Base-by-base conservation (phyloP, 345 rosid genomes). In the Iberis pinnata region DNA sequence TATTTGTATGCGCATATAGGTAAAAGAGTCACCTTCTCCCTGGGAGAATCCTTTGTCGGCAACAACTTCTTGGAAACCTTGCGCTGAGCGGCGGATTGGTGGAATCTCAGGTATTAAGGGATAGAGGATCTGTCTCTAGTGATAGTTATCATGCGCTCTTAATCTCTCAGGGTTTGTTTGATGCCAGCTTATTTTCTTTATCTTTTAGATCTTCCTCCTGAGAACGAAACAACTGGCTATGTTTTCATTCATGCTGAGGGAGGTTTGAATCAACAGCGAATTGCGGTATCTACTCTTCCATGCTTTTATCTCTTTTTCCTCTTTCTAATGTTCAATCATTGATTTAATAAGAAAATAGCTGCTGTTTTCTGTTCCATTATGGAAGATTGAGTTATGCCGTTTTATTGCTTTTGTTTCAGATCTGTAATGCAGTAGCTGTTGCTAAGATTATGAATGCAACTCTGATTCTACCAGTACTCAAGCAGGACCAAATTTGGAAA, bases 401-500 rank as follows among this genome's bases (percentile, higher is more conserved):
- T 47, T 55, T 27, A 18, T 52, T 26, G 5, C 24, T 13, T 37
- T 14, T 57, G n/a, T 35, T 12, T 77, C 83, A 93, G 99, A 93
- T 93, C 65, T 93, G 99, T 72, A 93, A 93, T 79, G 99, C 99
- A 0, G 99, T 93, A 60, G 99, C 92, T 43, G 99, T 93, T 62
- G 97, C 99, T 29, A 93, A 86, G 77, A 93, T 93, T 70, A 61
- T 93, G 97, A 88, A 93, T 75, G 97, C 97, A 42, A 93, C 97
- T 53, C 84, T 93, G 60, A 93, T 93, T 67, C 75, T 93, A 56
- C 99, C 99, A 38, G 99, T 93, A 29, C 65, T 93, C 67, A 93
- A 93, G 85, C 99, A 93, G 72, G 99, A 93, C 66, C 99, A 93
- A 69, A 93, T 93, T 63, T 88, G 99, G 99, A 88, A 93, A 64